Evolutionary conservation across 31 red algal genomes (phyloP).

Genomic region (Odonthalia washingtoniensis): DNA sequence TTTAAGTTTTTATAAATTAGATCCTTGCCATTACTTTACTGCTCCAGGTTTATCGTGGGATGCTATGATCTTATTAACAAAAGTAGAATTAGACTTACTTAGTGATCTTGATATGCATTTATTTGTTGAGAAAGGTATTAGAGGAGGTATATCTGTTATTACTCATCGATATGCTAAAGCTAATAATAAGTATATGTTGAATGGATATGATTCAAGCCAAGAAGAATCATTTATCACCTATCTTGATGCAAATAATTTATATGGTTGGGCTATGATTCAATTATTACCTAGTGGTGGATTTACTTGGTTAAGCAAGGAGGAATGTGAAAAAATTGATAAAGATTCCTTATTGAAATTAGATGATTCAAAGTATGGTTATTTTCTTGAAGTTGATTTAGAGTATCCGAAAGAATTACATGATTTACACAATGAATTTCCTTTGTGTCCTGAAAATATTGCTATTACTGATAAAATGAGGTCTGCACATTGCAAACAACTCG

Average conservation of each 20-base stretch:
- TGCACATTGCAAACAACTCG: background rate
- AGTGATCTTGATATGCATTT: slow-evolving; percentile 1
- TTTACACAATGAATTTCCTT: slow-evolving; percentile 1
- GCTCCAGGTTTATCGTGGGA: background rate
- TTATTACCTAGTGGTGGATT: slow-evolving; percentile 1
- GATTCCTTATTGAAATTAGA: background rate
- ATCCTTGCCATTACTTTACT: slow-evolving; percentile 16
- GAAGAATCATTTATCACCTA: background rate
- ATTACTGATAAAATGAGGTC: background rate
- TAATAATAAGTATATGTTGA: slow-evolving; percentile 19
- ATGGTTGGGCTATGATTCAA: slow-evolving; percentile 8
- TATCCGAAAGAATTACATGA: slow-evolving; percentile 14
- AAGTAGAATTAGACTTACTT: background rate
- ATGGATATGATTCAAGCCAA: background rate
- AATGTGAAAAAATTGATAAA: background rate
- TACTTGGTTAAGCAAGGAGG: background rate
- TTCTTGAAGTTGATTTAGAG: background rate
- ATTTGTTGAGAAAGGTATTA: background rate
- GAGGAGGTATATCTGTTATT: slow-evolving; percentile 8
- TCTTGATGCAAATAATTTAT: slow-evolving; percentile 10
- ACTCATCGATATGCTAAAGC: slow-evolving; percentile 5
- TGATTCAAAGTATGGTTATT: slow-evolving; percentile 5
- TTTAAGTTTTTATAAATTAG: background rate
- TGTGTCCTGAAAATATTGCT: background rate
- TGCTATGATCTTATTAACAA: background rate